Evolutionary conservation across 2,329 filamentous ascomycete species (phyloP), one percentile per base, ranked within the genome.

Genomic region (Aspergillus neotritici): DNA sequence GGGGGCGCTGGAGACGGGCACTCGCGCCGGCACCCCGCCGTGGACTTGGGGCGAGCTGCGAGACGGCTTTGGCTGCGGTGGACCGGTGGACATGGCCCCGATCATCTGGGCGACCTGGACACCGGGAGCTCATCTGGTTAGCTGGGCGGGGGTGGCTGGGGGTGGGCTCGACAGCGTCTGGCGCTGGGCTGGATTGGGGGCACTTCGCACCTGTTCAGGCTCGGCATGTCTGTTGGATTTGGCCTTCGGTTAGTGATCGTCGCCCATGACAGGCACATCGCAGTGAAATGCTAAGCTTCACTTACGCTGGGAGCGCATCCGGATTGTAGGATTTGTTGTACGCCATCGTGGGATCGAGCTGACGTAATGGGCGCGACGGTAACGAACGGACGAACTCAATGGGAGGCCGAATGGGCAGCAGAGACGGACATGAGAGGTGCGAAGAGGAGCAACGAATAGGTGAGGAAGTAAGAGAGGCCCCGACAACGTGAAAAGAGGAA

Each of bases 311-410:
- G 52, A 98, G 81, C 64, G 89, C 87, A 74, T 98, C 91, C 29
- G 90, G 90, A 67, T 98, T 94, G 73, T 89, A 93, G 43, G 84
- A 80, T 66, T 82, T 83, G 71, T 94, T 94, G 77, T 97, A 97
- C 44, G 91, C 91, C 91, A 97, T 97, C 48, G 63, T 52, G 30
- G 47, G 45, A 40, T 33, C 37, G 48, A 48, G 21, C 56, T 61
- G 58, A 58, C 52, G 54, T 58, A 61, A 54, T 46, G 31, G 45
- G 45, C 42, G 47, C 30, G 41, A 28, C 25, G 29, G 21, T 25
- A 17, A 34, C 6, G 30, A 13, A 10, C 6, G 30, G 11, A 10
- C n/a, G 14, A 17, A 40, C 14, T 13, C 37, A 42, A 40, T 38
- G 31, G 21, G 17, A 31, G 41, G 43, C 25, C 16, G 34, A 40